Percentiles rank a stretch among this genome's conserved stretches.
Evolutionary conservation across 352 stramenopile species (phyloP).

Genomic region (Phytophthora chlamydospora): DNA sequence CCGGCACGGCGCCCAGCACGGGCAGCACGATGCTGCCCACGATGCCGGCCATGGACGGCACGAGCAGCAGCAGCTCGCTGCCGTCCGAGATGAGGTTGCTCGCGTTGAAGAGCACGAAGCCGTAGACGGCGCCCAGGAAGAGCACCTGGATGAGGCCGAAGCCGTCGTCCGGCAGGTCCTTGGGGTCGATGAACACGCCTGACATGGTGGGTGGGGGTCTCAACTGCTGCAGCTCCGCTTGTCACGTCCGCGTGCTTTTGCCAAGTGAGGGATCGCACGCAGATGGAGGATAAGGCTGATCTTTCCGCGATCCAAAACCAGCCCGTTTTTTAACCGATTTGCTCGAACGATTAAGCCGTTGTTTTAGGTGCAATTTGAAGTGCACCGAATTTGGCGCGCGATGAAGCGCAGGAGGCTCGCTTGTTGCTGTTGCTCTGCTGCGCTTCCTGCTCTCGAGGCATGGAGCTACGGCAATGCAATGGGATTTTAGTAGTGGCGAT

Average conservation of each 20-base stretch:
- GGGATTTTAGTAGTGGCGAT: too few species aligned
- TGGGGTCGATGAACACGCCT: constrained; percentile 88
- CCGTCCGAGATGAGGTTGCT: constrained; percentile 98
- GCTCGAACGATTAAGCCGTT: constrained; percentile 15
- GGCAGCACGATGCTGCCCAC: constrained; percentile 97
- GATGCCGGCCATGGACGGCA: constrained; percentile 95
- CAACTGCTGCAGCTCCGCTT: constrained; percentile 9
- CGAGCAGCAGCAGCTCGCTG: constrained; percentile 96
- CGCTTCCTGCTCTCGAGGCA: too few species aligned
- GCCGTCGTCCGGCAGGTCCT: constrained; percentile 76
- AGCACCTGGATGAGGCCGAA: constrained; percentile 90
- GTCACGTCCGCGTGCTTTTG: constrained; percentile 38
- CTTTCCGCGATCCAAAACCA: too few species aligned
- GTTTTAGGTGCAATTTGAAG: too few species aligned
- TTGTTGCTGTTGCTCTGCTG: too few species aligned
- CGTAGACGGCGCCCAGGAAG: constrained; percentile 96
- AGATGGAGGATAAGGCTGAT: not conserved
- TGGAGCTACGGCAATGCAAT: too few species aligned
- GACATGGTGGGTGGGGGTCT: constrained; percentile 27
- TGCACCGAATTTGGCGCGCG: too few species aligned
- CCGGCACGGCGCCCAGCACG: constrained; percentile 96
- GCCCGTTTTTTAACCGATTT: constrained; percentile 29
- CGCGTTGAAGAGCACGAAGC: constrained; percentile 96
- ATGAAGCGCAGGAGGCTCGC: too few species aligned
- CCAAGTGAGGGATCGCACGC: constrained; percentile 26